phyloP scores from a whole-genome alignment of 1,139 yeast genomes.

The Blastobotrys malaysiensis region DNA sequence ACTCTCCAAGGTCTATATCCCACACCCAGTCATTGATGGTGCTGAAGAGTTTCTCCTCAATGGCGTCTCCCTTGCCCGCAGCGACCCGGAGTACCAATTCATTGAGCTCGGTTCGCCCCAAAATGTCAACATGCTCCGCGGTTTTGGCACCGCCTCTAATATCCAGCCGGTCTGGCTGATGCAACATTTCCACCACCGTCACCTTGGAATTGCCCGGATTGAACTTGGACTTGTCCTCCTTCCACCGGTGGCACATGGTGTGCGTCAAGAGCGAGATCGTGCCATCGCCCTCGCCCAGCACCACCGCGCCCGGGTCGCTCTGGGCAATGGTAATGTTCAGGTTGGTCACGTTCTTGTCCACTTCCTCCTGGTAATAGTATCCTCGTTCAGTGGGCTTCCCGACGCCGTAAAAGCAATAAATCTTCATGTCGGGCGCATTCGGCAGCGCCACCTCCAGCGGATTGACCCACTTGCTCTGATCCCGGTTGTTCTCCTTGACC shows the following conservation, averaged over 20 bases:
- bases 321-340: constrained; percentile 61
- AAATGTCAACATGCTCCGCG: constrained; percentile 94
- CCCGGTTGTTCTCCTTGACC: constrained; percentile 55
- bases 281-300: constrained; percentile 91
- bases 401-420: constrained; percentile 88
- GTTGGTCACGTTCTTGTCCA: constrained; percentile 40
- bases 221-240: constrained; percentile 59
- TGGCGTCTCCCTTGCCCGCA: constrained; percentile 66
- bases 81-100: constrained; percentile 79
- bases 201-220: constrained; percentile 76
- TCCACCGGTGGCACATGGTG: constrained; percentile 80
- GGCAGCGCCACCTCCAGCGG: constrained; percentile 91
- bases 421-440: constrained; percentile 85
- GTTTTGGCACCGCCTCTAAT: constrained; percentile 96
- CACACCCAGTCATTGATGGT: constrained; percentile 55
- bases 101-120: constrained; percentile 89
- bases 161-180: constrained; percentile 90
- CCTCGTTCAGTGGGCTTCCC: constrained; percentile 96
- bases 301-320: constrained; percentile 61
- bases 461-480: constrained; percentile 80
- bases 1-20: constrained; percentile 38
- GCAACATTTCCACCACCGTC: constrained; percentile 81
- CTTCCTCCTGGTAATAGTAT: constrained; percentile 70
- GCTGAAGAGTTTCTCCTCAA: constrained; percentile 57
- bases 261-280: constrained; percentile 86